These are phyloP conservation scores for Acidiella bohemica DNA, from an alignment of 495 filamentous ascomycete species.

Conservation along the genomic window DNA sequence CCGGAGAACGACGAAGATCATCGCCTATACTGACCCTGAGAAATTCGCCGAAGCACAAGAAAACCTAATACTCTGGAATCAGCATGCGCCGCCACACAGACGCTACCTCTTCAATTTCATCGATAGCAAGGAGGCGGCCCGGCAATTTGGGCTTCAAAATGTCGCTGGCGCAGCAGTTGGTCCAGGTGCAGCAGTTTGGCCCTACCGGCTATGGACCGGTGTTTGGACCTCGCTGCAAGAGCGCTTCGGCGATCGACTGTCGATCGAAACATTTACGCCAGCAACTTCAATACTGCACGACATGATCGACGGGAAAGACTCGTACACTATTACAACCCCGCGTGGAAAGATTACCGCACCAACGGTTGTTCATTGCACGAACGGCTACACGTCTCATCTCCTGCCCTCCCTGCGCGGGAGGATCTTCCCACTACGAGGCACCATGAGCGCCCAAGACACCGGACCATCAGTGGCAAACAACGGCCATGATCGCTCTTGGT, in stretches of 20 bases:
- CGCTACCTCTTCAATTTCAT: slow-evolving; percentile 23
- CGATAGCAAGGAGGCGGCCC: neutral
- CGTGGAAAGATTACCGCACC: slow-evolving; percentile 29
- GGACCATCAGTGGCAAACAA: slow-evolving; percentile 5
- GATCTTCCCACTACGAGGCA: slow-evolving; percentile 34
- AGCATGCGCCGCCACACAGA: slow-evolving; percentile 7
- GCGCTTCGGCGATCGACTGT: slow-evolving; percentile 21
- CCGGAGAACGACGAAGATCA: neutral
- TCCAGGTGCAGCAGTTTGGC: slow-evolving; percentile 31
- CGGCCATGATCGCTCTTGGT: slow-evolving; percentile 10
- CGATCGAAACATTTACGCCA: slow-evolving; percentile 32
- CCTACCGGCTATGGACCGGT: slow-evolving; percentile 33
- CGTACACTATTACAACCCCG: slow-evolving; percentile 27
- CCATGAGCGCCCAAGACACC: slow-evolving; percentile 34
- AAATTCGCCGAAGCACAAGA: neutral
- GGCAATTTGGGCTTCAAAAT: slow-evolving; percentile 21
- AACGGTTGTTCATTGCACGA: slow-evolving; percentile 38
- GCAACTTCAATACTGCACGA: slow-evolving; percentile 4
- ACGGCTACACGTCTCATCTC: slow-evolving; percentile 35
- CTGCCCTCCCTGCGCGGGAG: slow-evolving; percentile 33
- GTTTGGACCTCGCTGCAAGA: slow-evolving; percentile 29
- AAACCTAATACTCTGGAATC: neutral
- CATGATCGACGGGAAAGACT: neutral
- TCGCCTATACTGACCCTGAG: slow-evolving; percentile 1
- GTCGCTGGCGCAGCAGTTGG: slow-evolving; percentile 30